Percentiles rank a stretch among this genome's conserved stretches.
Evolutionary conservation across 305 asterid species (phyloP).

Genomic region (Fraxinus velutina): DNA sequence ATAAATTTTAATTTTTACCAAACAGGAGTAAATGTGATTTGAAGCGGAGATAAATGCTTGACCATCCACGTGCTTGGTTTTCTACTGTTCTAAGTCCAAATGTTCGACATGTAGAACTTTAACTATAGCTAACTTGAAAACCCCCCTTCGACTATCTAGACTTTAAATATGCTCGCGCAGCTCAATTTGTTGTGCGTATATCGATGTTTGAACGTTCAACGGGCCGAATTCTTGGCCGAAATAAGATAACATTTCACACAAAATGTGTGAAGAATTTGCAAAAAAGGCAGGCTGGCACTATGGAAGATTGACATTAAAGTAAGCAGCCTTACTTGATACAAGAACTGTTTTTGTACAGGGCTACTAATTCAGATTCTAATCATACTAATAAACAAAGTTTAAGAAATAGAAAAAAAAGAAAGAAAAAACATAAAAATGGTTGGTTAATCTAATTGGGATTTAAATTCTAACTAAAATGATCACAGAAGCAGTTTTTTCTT

Average conservation of each 20-base stretch:
- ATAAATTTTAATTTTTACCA: too few species aligned
- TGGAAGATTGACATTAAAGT: conserved; percentile 8
- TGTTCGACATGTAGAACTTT: not conserved
- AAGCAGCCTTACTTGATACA: conserved; percentile 15
- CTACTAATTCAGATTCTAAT: conserved; percentile 25
- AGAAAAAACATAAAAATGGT: conserved; percentile 23
- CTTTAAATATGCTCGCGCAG: not conserved
- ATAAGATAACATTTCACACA: conserved; percentile 25
- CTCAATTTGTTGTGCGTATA: not conserved
- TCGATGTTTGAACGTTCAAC: conserved; percentile 14
- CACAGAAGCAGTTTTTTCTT: conserved; percentile 31
- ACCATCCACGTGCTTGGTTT: not conserved
- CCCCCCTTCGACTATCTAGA: not conserved
- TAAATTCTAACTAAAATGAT: conserved; percentile 41
- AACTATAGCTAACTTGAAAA: too few species aligned
- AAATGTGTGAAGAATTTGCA: conserved; percentile 3
- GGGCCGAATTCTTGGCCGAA: conserved; percentile 37
- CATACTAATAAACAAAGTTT: conserved; percentile 19
- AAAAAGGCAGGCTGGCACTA: conserved; percentile 22
- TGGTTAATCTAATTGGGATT: conserved; percentile 28
- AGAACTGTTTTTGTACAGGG: conserved; percentile 32
- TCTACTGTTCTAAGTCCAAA: not conserved
- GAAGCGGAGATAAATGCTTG: not conserved
- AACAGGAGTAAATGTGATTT: not conserved
- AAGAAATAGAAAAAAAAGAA: not conserved